Evolutionary conservation across 352 stramenopile genomes (phyloP), one percentile per base, ranked within the genome.

Genomic region (Phytophthora vignae): DNA sequence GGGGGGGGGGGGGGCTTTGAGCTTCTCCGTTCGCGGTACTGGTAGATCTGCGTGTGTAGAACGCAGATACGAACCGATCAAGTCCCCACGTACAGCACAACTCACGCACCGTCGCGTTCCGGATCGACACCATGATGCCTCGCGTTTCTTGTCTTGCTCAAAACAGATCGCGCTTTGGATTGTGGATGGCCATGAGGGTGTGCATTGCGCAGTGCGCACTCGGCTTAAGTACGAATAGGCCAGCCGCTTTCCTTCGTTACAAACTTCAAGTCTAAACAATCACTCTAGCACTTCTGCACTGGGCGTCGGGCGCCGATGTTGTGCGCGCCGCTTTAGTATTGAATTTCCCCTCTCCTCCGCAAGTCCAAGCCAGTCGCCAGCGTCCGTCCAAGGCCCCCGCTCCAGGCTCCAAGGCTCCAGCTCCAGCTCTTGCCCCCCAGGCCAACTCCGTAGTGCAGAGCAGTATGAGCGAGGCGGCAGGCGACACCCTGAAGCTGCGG

Each of bases 81-180:
- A 14, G 15, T 14, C 15, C 22, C 36, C 14, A 59, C 11, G 19
- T 17, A 27, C 17, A 54, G 31, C 14, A 17, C 49, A 68, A 10
- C 17, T 1, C 3, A 70, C 79, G 55, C 67, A 95, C 88, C 69
- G 90, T 98, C 22, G 96, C 96, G 79, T 98, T 98, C 62, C 96
- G 91, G 74, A 99, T 99, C 55, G 91, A 98, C 67, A 98, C 95
- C 95, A 98, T 99, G 19, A 12, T 49, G 31, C 87, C 50, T 58
- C 53, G 7, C 46, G 54, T 55, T 62, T 53, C 55, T 65, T 36
- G 60, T 53, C 55, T 65, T 42, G 60, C 19, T 52, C 48, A 52
- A 56, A 54, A 10, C 38, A 53, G 66, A 63, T 74, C 57, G 60
- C 36, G 55, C 36, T 59, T 74, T 71, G 40, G 48, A 60, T 79